phyloP scores from a whole-genome alignment of 371 early-diverging fungal genomes.

The Blyttiomyces sp. region DNA sequence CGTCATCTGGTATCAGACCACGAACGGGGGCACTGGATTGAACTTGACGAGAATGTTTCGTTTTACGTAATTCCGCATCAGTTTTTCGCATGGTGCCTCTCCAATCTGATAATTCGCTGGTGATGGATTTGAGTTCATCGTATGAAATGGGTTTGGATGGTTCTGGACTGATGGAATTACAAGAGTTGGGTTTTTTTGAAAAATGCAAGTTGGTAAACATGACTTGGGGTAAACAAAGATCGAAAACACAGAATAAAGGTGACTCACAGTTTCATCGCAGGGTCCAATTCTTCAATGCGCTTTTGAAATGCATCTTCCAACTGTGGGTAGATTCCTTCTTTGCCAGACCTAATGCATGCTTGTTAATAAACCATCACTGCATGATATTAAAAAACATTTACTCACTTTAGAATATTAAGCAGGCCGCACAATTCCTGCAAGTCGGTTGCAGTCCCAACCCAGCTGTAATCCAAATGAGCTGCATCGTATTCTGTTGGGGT shows the following conservation, averaged over 20 bases:
- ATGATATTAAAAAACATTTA: background rate
- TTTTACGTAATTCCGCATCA: background rate
- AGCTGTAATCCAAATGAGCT: conserved; percentile 17
- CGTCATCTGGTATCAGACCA: no score
- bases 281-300: conserved; percentile 11
- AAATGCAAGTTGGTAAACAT: background rate
- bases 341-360: conserved; percentile 16
- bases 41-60: no score
- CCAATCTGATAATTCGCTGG: conserved; percentile 1
- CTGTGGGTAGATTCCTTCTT: conserved; percentile 23
- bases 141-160: no score
- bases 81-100: background rate
- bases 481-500: conserved; percentile 29
- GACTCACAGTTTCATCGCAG: no score
- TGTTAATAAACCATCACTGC: background rate
- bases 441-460: conserved; percentile 5
- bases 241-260: background rate
- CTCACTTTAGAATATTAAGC: conserved; percentile 18
- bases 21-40: no score
- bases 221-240: no score
- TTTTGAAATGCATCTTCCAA: conserved; percentile 17
- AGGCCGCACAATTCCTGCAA: conserved; percentile 9
- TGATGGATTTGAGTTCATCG: background rate
- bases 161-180: no score
- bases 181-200: background rate